These are phyloP conservation scores for Paramecium pentaurelia DNA, from an alignment of 73 alveolate genomes.

Conservation along the genomic window DNA sequence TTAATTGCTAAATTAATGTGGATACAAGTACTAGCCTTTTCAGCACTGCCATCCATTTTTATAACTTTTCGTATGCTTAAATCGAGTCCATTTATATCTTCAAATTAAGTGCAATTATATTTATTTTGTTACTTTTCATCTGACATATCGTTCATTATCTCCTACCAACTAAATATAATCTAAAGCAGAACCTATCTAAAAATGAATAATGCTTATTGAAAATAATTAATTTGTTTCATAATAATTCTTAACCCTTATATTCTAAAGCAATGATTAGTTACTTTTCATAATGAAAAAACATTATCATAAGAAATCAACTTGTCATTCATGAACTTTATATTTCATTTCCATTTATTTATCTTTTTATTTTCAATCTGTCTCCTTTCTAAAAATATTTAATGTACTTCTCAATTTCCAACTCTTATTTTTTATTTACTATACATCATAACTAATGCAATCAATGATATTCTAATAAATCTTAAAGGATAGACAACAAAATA, in stretches of 20 bases:
- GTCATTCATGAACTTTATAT: neutral
- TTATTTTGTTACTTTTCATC: neutral
- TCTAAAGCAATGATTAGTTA: neutral
- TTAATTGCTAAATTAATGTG: neutral
- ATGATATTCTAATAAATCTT: neutral
- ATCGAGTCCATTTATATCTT: neutral
- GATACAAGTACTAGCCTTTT: neutral
- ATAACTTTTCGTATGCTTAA: neutral
- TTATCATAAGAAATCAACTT: neutral
- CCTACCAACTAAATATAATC: neutral
- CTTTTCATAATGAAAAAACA: neutral
- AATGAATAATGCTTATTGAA: conserved; percentile 5
- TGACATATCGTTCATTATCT: neutral
- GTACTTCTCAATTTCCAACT: neutral
- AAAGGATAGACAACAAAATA: neutral
- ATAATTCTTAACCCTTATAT: neutral
- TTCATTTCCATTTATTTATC: neutral
- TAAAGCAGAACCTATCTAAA: neutral
- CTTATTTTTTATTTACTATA: neutral
- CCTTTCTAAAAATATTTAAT: neutral
- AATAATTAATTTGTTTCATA: conserved; percentile 25
- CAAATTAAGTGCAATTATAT: neutral
- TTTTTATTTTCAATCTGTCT: neutral
- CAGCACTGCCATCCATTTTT: neutral
- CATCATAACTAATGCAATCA: neutral